Conservation (phyloP, 129 eudicot species). For the Chrysanthemum lavandulifolium region DNA sequence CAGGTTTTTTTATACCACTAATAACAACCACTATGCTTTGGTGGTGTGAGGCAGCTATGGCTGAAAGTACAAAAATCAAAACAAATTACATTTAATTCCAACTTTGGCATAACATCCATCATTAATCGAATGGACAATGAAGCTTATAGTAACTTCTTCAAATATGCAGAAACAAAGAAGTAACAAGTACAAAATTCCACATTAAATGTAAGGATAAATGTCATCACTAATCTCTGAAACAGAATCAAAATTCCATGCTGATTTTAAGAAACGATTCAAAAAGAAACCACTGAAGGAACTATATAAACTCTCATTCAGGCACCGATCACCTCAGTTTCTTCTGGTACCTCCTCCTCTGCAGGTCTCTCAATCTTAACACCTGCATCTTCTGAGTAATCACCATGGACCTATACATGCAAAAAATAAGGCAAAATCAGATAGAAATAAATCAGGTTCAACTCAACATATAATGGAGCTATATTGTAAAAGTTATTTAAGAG, state of each 20-base stretch:
- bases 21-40: too few relatives aligned
- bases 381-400: constrained; percentile 70
- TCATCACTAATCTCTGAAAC: constrained; percentile 17
- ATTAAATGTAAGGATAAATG: not conserved
- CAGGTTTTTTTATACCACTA: too few relatives aligned
- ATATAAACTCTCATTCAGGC: constrained; percentile 39
- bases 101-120: not conserved
- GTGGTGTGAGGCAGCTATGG: too few relatives aligned
- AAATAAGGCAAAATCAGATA: not conserved
- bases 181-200: constrained; percentile 18
- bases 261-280: not conserved
- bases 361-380: constrained; percentile 71
- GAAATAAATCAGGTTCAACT: not conserved
- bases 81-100: too few relatives aligned
- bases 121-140: not conserved
- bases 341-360: constrained; percentile 60
- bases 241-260: constrained; percentile 20
- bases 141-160: constrained; percentile 3
- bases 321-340: constrained; percentile 66
- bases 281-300: not conserved
- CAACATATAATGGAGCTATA: not conserved
- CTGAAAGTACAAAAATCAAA: too few relatives aligned
- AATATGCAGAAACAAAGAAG: constrained; percentile 2
- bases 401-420: constrained; percentile 51
- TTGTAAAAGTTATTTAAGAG: not conserved